Conservation (phyloP, 2,329 filamentous ascomycete species). For the Alternaria sp. region DNA sequence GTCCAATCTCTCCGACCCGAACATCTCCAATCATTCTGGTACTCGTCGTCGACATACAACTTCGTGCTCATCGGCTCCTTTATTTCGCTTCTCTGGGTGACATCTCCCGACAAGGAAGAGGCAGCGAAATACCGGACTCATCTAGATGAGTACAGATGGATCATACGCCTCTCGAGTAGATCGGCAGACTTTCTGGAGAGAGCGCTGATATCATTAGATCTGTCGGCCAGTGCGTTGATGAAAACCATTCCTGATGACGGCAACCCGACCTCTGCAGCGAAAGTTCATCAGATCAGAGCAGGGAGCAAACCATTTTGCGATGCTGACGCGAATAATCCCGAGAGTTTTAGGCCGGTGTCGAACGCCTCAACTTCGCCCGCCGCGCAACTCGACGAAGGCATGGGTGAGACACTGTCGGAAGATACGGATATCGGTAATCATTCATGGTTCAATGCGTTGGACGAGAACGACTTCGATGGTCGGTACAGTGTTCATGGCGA, state of each 20-base stretch:
- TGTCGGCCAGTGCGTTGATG: constrained; percentile 36
- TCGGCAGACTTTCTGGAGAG: constrained; percentile 56
- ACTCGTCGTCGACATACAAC: constrained; percentile 56
- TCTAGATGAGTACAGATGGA: constrained; percentile 55
- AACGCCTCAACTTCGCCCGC: neutral
- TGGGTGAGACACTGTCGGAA: neutral
- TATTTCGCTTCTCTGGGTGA: constrained; percentile 52
- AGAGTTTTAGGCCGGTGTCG: neutral
- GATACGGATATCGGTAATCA: neutral
- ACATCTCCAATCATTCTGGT: constrained; percentile 60
- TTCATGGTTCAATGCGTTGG: constrained; percentile 9
- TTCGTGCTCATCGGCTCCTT: constrained; percentile 56
- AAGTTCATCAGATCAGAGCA: neutral
- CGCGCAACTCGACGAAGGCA: neutral
- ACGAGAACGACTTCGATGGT: neutral
- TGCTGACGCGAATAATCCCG: neutral
- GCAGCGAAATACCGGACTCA: constrained; percentile 47
- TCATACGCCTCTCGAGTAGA: constrained; percentile 54
- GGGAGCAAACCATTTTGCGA: neutral
- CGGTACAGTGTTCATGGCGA: constrained; percentile 2
- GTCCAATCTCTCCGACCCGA: constrained; percentile 56
- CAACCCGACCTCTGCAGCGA: neutral
- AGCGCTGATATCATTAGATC: constrained; percentile 42
- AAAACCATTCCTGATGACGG: neutral
- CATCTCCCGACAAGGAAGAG: constrained; percentile 47